These are phyloP conservation scores for Phragmites australis DNA, from an alignment of 176 grass and related monocot genomes.

Conservation along the genomic window DNA sequence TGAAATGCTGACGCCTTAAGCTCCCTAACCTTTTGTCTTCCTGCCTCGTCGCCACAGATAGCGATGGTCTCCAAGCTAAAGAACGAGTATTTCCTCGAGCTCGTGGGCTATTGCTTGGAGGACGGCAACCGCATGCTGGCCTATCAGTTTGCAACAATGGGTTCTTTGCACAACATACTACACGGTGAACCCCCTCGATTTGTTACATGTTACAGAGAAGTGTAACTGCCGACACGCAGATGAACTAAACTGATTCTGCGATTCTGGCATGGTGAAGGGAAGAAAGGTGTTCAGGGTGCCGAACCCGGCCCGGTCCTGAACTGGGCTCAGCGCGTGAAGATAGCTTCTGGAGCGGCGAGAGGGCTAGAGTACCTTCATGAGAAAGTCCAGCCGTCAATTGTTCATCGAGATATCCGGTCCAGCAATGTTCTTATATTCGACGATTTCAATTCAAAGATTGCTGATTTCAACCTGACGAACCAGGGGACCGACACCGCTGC, in stretches of 20 bases:
- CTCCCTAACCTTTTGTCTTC: neutral
- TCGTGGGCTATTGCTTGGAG: conserved; percentile 74
- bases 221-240: no score
- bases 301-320: conserved; percentile 65
- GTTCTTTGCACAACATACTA: conserved; percentile 81
- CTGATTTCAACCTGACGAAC: conserved; percentile 79
- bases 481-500: conserved; percentile 73
- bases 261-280: conserved; percentile 33
- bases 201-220: no score
- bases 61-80: conserved; percentile 86
- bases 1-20: no score
- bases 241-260: no score
- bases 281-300: conserved; percentile 81
- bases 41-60: conserved; percentile 28
- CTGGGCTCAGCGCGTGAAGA: conserved; percentile 74
- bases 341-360: conserved; percentile 73
- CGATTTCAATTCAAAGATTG: conserved; percentile 67
- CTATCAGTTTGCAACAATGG: conserved; percentile 66
- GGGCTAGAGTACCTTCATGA: conserved; percentile 87
- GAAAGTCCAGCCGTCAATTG: conserved; percentile 78
- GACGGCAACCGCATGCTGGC: conserved; percentile 62
- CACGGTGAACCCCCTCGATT: conserved; percentile 38
- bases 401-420: conserved; percentile 82
- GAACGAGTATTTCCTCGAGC: conserved; percentile 72
- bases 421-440: conserved; percentile 83